Conservation (phyloP, 345 rosid species). For the Linum usitatissimum region DNA sequence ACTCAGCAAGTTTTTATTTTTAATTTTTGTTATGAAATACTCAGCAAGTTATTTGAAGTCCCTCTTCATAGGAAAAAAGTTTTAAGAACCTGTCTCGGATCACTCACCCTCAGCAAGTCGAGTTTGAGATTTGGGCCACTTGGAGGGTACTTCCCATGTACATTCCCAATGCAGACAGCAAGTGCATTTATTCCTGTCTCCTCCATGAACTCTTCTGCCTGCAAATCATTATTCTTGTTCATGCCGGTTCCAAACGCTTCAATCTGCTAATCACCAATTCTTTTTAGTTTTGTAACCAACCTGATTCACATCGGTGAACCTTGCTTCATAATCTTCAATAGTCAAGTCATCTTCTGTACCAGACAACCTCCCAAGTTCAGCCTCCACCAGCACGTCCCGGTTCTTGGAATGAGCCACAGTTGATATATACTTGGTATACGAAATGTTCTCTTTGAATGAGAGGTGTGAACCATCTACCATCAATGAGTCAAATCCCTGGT, state of each 20-base stretch:
- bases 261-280: background rate
- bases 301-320: conserved; percentile 73
- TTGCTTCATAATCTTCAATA: conserved; percentile 87
- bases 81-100: background rate
- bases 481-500: conserved; percentile 83
- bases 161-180: conserved; percentile 97
- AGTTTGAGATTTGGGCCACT: conserved; percentile 81
- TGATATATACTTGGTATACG: conserved; percentile 59
- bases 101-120: conserved; percentile 66
- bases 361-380: conserved; percentile 85
- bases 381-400: conserved; percentile 69
- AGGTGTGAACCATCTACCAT: conserved; percentile 98
- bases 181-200: conserved; percentile 80
- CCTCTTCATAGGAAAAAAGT: background rate
- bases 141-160: conserved; percentile 87
- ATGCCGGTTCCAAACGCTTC: background rate
- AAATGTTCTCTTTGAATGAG: conserved; percentile 57
- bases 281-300: conserved; percentile 17
- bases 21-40: no score
- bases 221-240: conserved; percentile 18
- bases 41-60: no score
- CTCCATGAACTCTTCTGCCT: conserved; percentile 78
- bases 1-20: no score
- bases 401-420: conserved; percentile 55
- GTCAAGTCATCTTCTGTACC: conserved; percentile 98